These are phyloP conservation scores for Garcia nutans DNA, from an alignment of 345 rosid genomes.

Conservation along the genomic window DNA sequence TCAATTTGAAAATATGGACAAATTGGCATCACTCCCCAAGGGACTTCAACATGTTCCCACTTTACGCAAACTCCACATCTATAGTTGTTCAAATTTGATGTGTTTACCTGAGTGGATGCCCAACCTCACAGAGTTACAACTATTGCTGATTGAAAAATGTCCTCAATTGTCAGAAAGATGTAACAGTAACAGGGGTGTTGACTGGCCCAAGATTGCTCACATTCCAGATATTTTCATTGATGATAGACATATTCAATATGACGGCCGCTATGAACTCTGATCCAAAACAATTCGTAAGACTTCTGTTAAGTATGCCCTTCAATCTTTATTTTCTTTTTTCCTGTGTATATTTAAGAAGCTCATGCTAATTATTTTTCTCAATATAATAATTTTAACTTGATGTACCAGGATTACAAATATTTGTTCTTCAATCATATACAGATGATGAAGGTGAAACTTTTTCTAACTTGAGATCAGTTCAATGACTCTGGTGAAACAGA, in stretches of 20 bases:
- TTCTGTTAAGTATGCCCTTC: too few relatives aligned
- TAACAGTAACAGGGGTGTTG: background rate
- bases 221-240: background rate
- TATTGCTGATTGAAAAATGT: background rate
- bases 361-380: too few relatives aligned
- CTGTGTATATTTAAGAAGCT: too few relatives aligned
- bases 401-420: too few relatives aligned
- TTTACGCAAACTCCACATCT: too few relatives aligned
- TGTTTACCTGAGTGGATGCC: background rate
- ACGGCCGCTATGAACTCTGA: background rate
- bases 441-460: too few relatives aligned
- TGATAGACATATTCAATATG: background rate
- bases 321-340: background rate
- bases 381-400: too few relatives aligned
- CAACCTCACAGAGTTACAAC: background rate
- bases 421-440: too few relatives aligned
- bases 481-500: too few relatives aligned
- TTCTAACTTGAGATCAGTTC: too few relatives aligned
- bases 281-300: too few relatives aligned
- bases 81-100: too few relatives aligned
- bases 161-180: background rate
- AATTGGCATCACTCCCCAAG: constrained; percentile 9
- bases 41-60: constrained; percentile 8
- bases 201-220: constrained; percentile 17
- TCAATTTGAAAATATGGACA: background rate